Conservation (phyloP, 768 basidiomycete species). For the Hypsizygus marmoreus region DNA sequence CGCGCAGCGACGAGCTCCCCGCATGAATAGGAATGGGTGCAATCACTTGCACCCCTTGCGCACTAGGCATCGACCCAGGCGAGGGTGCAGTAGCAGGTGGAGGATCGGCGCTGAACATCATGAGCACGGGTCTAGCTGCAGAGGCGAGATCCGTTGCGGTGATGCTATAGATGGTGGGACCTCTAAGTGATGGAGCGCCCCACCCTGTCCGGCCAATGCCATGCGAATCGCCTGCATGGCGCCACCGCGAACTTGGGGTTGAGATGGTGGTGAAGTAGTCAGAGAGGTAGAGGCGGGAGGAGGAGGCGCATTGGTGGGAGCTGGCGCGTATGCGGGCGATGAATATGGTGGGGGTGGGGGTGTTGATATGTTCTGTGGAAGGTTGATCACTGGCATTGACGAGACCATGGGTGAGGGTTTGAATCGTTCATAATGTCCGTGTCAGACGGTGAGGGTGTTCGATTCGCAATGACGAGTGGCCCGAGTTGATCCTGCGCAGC, state of each 20-base stretch:
- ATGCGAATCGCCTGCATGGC: slow-evolving; percentile 29
- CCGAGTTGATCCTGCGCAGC: slow-evolving; percentile 10
- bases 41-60: background rate
- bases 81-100: slow-evolving; percentile 24
- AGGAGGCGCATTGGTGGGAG: slow-evolving; percentile 3
- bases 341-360: background rate
- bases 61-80: slow-evolving; percentile 7
- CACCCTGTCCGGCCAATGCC: slow-evolving; percentile 22
- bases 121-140: slow-evolving; percentile 60
- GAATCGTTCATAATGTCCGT: slow-evolving; percentile 6
- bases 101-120: slow-evolving; percentile 61
- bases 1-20: background rate
- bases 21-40: slow-evolving; percentile 5
- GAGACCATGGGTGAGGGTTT: slow-evolving; percentile 17
- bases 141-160: slow-evolving; percentile 51
- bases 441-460: slow-evolving; percentile 27
- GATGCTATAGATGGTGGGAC: slow-evolving; percentile 64
- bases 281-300: slow-evolving; percentile 11
- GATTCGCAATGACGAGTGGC: slow-evolving; percentile 22
- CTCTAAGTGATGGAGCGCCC: slow-evolving; percentile 14
- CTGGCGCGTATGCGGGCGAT: slow-evolving; percentile 7
- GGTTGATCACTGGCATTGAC: slow-evolving; percentile 10
- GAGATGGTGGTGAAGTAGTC: slow-evolving; percentile 15
- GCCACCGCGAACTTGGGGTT: slow-evolving; percentile 13
- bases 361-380: background rate